Evolutionary conservation across 1,139 yeast species (phyloP), one percentile per base, ranked within the genome.

Genomic region (Hemisphaericaspora xylanilytica): DNA sequence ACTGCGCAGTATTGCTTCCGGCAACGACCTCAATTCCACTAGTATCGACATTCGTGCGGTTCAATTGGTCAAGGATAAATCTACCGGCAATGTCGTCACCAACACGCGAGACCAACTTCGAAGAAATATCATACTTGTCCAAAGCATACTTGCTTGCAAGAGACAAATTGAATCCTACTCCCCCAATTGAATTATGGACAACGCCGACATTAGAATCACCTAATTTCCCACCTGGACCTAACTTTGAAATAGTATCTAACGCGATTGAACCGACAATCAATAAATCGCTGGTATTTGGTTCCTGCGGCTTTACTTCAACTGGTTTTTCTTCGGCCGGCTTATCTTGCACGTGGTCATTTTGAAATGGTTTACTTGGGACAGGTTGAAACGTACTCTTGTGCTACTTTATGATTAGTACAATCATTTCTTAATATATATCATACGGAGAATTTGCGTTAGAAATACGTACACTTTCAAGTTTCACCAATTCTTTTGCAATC

Each of bases 151-250:
- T 42, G 39, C 65, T 55, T 0, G 94, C 92, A 14, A 76, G 54
- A 0, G 86, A 80, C 13, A 87, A 80, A 52, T 88, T 89, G 53
- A 75, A 81, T 0, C 88, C 96, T 1, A 88, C 96, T 0, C 96
- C 96, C 0, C 96, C 96, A 8, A 86, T 58, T 0, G 85, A 70
- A 5, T 80, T 70, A 2, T 59, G 51, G 1, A 78, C 70, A 1
- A 51, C 55, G 0, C 94, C 92, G 0, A 94, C 92, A 46, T 85
- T 85, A 1, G 96, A 87, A 41, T 92, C 94, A 4, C 67, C 64
- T 48, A 75, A 49, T 16, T 61, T 55, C 13, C 63, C 52, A 1
- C 57, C 52, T 0, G 55, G 46, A 0, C 47, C 45, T 2, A 78
- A 49, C 28, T 66, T 63, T 35, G 80, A 78, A 3, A 84, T 78